These are phyloP conservation scores for Clohesyomyces aquaticus DNA, from an alignment of 495 filamentous ascomycete genomes.

Conservation along the genomic window DNA sequence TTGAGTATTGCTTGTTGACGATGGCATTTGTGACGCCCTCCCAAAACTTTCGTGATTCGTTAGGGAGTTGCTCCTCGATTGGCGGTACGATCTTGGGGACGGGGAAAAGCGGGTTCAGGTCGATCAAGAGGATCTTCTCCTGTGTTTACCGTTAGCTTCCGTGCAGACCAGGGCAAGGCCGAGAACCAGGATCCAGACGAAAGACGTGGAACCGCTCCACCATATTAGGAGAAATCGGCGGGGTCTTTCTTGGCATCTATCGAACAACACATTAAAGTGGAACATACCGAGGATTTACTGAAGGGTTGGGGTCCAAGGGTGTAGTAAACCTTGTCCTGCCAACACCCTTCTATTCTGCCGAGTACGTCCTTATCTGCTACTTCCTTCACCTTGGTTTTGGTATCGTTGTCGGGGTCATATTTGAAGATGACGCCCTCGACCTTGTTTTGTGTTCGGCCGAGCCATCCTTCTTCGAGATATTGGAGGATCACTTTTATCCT, in stretches of 20 bases:
- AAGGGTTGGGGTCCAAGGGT: conserved; percentile 52
- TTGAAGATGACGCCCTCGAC: conserved; percentile 89
- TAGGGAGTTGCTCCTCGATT: conserved; percentile 72
- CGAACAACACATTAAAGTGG: neutral
- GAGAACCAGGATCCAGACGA: too few relatives aligned
- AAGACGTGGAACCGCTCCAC: too few relatives aligned
- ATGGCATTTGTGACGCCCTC: conserved; percentile 86
- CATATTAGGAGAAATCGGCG: neutral
- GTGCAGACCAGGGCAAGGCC: too few relatives aligned
- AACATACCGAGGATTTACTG: conserved; percentile 53
- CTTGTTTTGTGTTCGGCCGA: conserved; percentile 86
- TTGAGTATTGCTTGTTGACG: conserved; percentile 74
- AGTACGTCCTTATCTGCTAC: conserved; percentile 82
- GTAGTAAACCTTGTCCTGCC: conserved; percentile 74
- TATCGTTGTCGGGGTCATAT: conserved; percentile 81
- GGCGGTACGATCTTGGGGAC: conserved; percentile 79
- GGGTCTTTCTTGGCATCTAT: neutral
- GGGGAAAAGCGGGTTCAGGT: conserved; percentile 78
- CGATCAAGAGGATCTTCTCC: conserved; percentile 74
- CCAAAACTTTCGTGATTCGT: conserved; percentile 93
- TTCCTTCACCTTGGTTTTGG: conserved; percentile 75
- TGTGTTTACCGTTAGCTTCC: conserved; percentile 45
- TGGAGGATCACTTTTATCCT: conserved; percentile 87
- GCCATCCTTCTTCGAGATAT: conserved; percentile 93
- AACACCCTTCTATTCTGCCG: conserved; percentile 80